phyloP scores from a whole-genome alignment of 345 rosid species.

The Bretschneidera sinensis region DNA sequence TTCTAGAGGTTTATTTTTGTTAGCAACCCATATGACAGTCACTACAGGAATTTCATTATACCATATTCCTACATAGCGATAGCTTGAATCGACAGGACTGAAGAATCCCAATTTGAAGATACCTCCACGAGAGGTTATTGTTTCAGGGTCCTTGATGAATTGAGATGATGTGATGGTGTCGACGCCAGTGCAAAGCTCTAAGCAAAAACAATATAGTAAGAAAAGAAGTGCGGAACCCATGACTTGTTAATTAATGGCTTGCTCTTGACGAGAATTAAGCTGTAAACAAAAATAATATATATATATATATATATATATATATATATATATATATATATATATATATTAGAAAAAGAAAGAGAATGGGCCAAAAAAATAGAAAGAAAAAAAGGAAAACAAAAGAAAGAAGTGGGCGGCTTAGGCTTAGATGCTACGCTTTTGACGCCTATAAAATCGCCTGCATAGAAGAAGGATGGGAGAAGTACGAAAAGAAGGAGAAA shows the following conservation, averaged over 20 bases:
- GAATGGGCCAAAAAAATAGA: no score
- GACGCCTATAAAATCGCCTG: no score
- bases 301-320: no score
- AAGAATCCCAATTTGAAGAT: slow-evolving; percentile 32
- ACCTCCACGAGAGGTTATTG: not conserved
- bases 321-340: no score
- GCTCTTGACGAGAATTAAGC: no score
- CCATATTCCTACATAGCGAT: slow-evolving; percentile 34
- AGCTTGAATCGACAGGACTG: slow-evolving; percentile 17
- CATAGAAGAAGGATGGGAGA: no score
- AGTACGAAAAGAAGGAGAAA: no score
- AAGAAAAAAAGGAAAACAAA: no score
- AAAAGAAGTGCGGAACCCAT: not conserved
- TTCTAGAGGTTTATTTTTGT: slow-evolving; percentile 21
- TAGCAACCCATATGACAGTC: slow-evolving; percentile 31
- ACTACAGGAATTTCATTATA: slow-evolving; percentile 1
- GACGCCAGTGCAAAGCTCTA: not conserved
- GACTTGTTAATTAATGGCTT: not conserved
- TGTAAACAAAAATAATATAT: no score
- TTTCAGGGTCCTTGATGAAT: not conserved
- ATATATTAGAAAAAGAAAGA: no score
- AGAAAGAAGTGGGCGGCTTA: no score
- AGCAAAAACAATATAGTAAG: not conserved
- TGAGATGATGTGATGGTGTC: not conserved
- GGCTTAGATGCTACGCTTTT: no score